Percentiles rank a stretch among this genome's conserved stretches.
phyloP scores from a whole-genome alignment of 805 yeast species.

The Saccharomycopsis sp. region DNA sequence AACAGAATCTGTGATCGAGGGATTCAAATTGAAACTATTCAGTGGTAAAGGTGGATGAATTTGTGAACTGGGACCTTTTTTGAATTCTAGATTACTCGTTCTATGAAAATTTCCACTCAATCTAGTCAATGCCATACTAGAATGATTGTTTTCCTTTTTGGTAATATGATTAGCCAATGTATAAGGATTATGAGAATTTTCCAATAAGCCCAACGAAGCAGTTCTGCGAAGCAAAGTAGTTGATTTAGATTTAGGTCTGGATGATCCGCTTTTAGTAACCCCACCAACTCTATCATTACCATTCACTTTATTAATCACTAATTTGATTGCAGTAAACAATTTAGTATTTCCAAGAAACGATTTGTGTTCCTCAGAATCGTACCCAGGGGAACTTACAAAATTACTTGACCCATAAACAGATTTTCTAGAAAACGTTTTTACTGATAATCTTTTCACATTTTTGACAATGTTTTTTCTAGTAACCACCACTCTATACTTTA shows the following conservation, averaged over 20 bases:
- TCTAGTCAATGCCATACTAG: constrained; percentile 15
- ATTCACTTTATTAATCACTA: constrained; percentile 9
- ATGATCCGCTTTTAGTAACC: background rate
- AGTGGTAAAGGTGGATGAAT: background rate
- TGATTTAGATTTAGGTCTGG: background rate
- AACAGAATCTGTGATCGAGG: too few relatives aligned
- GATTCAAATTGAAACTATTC: background rate
- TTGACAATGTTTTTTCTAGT: constrained; percentile 13
- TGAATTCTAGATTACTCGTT: background rate
- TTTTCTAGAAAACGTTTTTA: constrained; percentile 6
- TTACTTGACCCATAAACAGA: background rate
- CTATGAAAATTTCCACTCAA: constrained; percentile 12
- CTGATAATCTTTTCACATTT: constrained; percentile 12
- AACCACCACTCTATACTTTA: constrained; percentile 16
- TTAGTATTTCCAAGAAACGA: constrained; percentile 11
- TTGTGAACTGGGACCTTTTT: background rate
- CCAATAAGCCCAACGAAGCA: too few relatives aligned
- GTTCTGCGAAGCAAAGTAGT: too few relatives aligned
- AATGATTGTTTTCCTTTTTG: constrained; percentile 2
- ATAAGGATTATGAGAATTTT: too few relatives aligned
- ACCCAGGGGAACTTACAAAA: too few relatives aligned
- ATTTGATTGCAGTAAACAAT: constrained; percentile 9
- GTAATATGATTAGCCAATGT: background rate
- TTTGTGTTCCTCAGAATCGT: constrained; percentile 1
- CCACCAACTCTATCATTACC: background rate